A percentile compares a stretch with the other conserved stretches of the same genome.
These are phyloP conservation scores for Pneumocystis carinii DNA, from an alignment of 1,139 yeast genomes.

Conservation along the genomic window DNA sequence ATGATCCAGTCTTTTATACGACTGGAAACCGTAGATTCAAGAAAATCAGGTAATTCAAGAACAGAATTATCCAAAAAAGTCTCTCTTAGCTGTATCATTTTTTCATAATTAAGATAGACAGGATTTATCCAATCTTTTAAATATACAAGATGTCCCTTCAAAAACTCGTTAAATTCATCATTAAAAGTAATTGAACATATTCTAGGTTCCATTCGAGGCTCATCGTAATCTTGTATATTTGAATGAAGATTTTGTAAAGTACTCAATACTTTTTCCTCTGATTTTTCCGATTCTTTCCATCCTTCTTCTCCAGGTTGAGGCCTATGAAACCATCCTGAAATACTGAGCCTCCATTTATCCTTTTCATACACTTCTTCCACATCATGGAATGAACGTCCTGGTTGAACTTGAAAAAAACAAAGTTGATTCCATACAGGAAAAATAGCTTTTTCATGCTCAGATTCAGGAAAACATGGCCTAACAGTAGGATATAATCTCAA, in stretches of 20 bases:
- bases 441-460: slow-evolving; percentile 54
- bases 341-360: slow-evolving; percentile 62
- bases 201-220: slow-evolving; percentile 4
- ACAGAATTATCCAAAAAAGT: slow-evolving; percentile 54
- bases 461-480: slow-evolving; percentile 74
- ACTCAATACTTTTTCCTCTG: slow-evolving; percentile 22
- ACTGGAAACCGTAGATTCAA: slow-evolving; percentile 46
- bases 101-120: slow-evolving; percentile 41
- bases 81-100: slow-evolving; percentile 36
- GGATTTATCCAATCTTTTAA: slow-evolving; percentile 30
- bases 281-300: slow-evolving; percentile 25
- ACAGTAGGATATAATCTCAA: slow-evolving; percentile 73
- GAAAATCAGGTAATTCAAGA: slow-evolving; percentile 48
- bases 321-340: slow-evolving; percentile 98
- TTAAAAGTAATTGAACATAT: not conserved
- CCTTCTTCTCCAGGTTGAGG: slow-evolving; percentile 91
- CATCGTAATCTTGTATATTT: slow-evolving; percentile 10
- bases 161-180: slow-evolving; percentile 10
- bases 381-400: slow-evolving; percentile 92
- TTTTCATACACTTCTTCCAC: slow-evolving; percentile 93
- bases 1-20: slow-evolving; percentile 16
- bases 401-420: slow-evolving; percentile 90
- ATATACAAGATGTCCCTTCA: slow-evolving; percentile 17
- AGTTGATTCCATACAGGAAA: slow-evolving; percentile 93
- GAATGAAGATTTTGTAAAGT: slow-evolving; percentile 1